These are phyloP conservation scores for Phlyctochytrium planicorne DNA, from an alignment of 192 early-diverging fungal species.

Conservation along the genomic window DNA sequence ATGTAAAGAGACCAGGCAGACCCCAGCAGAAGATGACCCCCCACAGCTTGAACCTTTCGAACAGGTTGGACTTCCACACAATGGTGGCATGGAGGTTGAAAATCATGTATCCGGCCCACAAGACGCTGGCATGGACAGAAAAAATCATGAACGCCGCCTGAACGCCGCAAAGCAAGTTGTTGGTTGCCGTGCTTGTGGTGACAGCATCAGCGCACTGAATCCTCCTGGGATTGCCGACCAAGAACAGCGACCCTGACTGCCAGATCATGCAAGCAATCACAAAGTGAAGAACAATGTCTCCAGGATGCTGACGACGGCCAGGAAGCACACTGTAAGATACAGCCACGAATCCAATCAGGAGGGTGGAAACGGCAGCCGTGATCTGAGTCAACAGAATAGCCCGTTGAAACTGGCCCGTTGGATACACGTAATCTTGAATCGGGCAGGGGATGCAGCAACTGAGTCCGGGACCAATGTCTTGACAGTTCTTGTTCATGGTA, in stretches of 20 bases:
- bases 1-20: constrained; percentile 13
- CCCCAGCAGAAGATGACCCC: constrained; percentile 31
- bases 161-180: constrained; percentile 27
- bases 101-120: constrained; percentile 32
- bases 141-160: constrained; percentile 20
- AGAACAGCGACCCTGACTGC: constrained; percentile 16
- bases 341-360: constrained; percentile 14
- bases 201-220: constrained; percentile 33
- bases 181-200: constrained; percentile 20
- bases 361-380: constrained; percentile 6
- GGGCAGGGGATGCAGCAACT: constrained; percentile 34
- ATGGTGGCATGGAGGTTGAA: constrained; percentile 32
- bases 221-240: constrained; percentile 7
- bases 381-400: constrained; percentile 16
- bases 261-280: constrained; percentile 18
- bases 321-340: constrained; percentile 25
- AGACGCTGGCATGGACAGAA: constrained; percentile 22
- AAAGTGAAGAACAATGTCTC: constrained; percentile 33
- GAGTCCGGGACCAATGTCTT: not conserved
- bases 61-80: constrained; percentile 24
- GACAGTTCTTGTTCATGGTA: not conserved
- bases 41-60: constrained; percentile 22
- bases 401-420: constrained; percentile 9
- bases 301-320: constrained; percentile 28
- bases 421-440: constrained; percentile 9